Percentiles rank a stretch among this genome's conserved stretches.
These are phyloP conservation scores for Tolypocladium cylindrosporum DNA, from an alignment of 2,329 filamentous ascomycete species.

Conservation along the genomic window DNA sequence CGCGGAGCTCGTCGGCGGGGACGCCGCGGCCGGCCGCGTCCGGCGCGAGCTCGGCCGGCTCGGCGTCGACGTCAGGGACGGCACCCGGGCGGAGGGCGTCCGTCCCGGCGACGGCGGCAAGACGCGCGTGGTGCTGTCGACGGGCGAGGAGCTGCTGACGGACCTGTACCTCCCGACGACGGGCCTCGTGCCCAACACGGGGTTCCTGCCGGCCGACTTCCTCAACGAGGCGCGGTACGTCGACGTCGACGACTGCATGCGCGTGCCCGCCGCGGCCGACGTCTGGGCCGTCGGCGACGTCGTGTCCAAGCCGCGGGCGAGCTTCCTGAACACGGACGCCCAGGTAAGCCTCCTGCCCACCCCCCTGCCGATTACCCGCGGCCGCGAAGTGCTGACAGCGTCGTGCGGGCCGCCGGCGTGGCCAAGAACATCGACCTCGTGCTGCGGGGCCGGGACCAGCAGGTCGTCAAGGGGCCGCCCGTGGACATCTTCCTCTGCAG, in stretches of 20 bases:
- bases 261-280: slow-evolving; percentile 30
- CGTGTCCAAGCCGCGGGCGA: slow-evolving; percentile 40
- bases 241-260: slow-evolving; percentile 39
- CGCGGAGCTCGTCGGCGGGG: slow-evolving; percentile 31
- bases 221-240: slow-evolving; percentile 35
- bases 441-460: slow-evolving; percentile 32
- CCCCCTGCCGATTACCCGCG: neutral
- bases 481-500: slow-evolving; percentile 39
- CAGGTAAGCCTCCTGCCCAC: slow-evolving; percentile 25
- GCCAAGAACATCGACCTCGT: slow-evolving; percentile 42
- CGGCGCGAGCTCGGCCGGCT: slow-evolving; percentile 41
- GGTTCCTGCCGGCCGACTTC: slow-evolving; percentile 35
- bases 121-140: slow-evolving; percentile 36
- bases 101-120: slow-evolving; percentile 26
- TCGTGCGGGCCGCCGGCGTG: slow-evolving; percentile 34
- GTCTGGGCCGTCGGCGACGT: slow-evolving; percentile 47
- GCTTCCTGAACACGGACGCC: slow-evolving; percentile 51
- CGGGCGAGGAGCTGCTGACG: slow-evolving; percentile 36
- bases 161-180: slow-evolving; percentile 49
- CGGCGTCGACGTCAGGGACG: slow-evolving; percentile 35
- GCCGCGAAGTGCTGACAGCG: neutral
- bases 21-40: slow-evolving; percentile 30
- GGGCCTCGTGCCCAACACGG: slow-evolving; percentile 44
- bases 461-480: slow-evolving; percentile 33
- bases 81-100: slow-evolving; percentile 28